Percentiles rank a stretch among this genome's conserved stretches.
phyloP scores from a whole-genome alignment of 2,329 filamentous ascomycete species.

The Apiospora pterosperma region DNA sequence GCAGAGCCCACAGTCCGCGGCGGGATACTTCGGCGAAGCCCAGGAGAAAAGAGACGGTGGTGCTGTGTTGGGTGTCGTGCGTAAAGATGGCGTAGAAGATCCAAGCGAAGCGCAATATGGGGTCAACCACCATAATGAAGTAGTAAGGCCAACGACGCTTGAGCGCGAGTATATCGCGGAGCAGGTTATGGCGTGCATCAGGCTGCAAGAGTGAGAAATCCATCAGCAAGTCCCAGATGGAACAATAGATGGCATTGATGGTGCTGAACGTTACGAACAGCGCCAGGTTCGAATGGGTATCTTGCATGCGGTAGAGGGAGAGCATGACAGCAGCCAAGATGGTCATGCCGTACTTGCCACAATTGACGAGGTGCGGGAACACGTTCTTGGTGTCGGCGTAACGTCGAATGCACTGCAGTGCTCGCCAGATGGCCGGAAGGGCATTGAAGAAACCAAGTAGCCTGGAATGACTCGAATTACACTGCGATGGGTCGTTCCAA shows the following conservation, averaged over 20 bases:
- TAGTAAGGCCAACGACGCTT: constrained; percentile 85
- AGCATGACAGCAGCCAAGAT: constrained; percentile 76
- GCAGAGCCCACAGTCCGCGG: constrained; percentile 84
- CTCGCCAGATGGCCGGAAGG: constrained; percentile 85
- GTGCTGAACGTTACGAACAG: constrained; percentile 77
- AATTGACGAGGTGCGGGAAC: constrained; percentile 91
- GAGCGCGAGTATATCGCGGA: constrained; percentile 77
- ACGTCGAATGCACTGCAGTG: constrained; percentile 85
- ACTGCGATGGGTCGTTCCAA: constrained; percentile 72
- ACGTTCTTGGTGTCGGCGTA: constrained; percentile 82
- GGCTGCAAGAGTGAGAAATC: constrained; percentile 91
- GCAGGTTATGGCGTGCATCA: constrained; percentile 60
- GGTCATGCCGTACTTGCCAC: constrained; percentile 84
- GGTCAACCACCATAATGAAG: constrained; percentile 75
- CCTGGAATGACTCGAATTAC: constrained; percentile 82
- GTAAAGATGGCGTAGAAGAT: constrained; percentile 88
- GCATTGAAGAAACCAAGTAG: constrained; percentile 81
- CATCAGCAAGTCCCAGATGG: constrained; percentile 93
- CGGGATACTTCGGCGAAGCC: constrained; percentile 77
- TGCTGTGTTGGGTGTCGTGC: constrained; percentile 76
- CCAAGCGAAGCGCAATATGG: constrained; percentile 88
- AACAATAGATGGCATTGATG: constrained; percentile 81
- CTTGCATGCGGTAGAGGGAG: constrained; percentile 77
- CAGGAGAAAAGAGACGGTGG: constrained; percentile 75
- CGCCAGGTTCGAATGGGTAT: constrained; percentile 53